These are phyloP conservation scores for Ophiostoma novo-ulmi DNA, from an alignment of 2,329 filamentous ascomycete species.

Conservation along the genomic window DNA sequence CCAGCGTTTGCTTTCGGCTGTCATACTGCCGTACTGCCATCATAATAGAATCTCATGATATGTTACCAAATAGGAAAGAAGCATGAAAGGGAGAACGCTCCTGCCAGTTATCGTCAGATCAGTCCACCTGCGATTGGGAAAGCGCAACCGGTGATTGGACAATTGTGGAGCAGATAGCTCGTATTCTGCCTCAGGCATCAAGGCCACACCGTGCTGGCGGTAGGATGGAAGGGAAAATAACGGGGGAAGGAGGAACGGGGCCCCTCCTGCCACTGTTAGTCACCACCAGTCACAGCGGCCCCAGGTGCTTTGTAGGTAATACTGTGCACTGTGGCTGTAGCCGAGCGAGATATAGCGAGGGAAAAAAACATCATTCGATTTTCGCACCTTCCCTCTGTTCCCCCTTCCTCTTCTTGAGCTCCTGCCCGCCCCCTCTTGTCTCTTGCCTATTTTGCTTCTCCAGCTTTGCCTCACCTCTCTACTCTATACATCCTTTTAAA, in stretches of 20 bases:
- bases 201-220: conserved; percentile 12
- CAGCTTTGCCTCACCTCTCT: conserved; percentile 12
- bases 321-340: conserved; percentile 13
- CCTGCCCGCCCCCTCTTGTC: background rate
- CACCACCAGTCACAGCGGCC: conserved; percentile 15
- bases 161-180: conserved; percentile 15
- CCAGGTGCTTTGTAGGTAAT: conserved; percentile 11
- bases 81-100: background rate
- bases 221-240: conserved; percentile 19
- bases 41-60: background rate
- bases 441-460: conserved; percentile 27
- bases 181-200: conserved; percentile 21
- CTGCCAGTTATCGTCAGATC: conserved; percentile 6
- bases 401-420: conserved; percentile 7
- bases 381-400: conserved; percentile 23
- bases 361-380: conserved; percentile 31
- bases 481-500: background rate
- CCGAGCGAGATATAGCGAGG: conserved; percentile 27
- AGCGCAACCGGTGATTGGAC: conserved; percentile 23
- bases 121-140: conserved; percentile 22
- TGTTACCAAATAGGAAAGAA: background rate
- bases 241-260: background rate
- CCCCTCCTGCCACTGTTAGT: background rate
- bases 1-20: too few species aligned
- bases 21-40: background rate